Percentiles rank a stretch among this genome's conserved stretches.
phyloP scores from a whole-genome alignment of 495 filamentous ascomycete species.

The Neurospora tetraspora region DNA sequence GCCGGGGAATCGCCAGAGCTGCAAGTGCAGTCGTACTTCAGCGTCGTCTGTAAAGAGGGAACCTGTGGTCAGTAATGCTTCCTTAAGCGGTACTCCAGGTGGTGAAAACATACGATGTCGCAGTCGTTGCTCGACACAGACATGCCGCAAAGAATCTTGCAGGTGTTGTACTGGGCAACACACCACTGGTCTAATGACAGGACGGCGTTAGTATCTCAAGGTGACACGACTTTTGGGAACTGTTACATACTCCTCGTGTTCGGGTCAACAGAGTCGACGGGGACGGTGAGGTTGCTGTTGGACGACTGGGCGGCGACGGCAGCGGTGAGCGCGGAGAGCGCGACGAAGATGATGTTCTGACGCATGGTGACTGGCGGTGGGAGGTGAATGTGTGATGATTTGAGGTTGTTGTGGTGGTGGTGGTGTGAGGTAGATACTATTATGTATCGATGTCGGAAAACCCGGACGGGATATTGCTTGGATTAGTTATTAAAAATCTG shows the following conservation, averaged over 20 bases:
- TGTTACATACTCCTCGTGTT: constrained; percentile 11
- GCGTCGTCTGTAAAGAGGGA: constrained; percentile 10
- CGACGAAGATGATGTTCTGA: constrained; percentile 17
- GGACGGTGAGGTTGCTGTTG: constrained; percentile 23
- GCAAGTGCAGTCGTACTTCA: constrained; percentile 24
- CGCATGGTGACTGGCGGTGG: constrained; percentile 18
- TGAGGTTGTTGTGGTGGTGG: not conserved
- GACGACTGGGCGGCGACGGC: constrained; percentile 16
- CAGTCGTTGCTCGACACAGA: constrained; percentile 15
- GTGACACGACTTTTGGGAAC: not conserved
- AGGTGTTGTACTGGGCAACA: constrained; percentile 25
- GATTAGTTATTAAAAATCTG: constrained; percentile 1
- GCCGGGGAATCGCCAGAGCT: constrained; percentile 23
- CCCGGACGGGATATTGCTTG: not conserved
- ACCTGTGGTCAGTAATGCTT: constrained; percentile 2
- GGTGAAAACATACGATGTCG: constrained; percentile 15
- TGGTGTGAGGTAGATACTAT: not conserved
- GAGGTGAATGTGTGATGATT: not conserved
- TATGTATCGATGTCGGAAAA: not conserved
- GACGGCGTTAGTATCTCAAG: not conserved
- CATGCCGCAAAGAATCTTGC: constrained; percentile 21
- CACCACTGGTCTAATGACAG: constrained; percentile 22
- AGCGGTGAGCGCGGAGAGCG: constrained; percentile 20
- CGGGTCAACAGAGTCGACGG: constrained; percentile 10
- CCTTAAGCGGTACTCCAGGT: not conserved